Percentiles rank a stretch among this genome's conserved stretches.
These are phyloP conservation scores for Backusella westeae DNA, from an alignment of 192 early-diverging fungal species.

Conservation along the genomic window DNA sequence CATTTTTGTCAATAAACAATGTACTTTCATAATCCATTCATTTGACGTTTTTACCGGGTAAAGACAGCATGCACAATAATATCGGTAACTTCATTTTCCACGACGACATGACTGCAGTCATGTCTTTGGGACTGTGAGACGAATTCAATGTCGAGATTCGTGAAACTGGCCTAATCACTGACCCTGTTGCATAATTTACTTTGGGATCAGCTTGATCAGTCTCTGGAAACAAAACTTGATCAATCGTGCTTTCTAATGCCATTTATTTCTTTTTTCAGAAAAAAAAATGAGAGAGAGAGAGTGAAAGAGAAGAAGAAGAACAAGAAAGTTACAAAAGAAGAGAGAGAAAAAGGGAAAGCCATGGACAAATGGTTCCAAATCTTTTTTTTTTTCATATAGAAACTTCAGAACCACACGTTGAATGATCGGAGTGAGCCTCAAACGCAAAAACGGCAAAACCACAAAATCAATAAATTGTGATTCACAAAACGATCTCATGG, in stretches of 20 bases:
- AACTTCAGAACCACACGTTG: neutral
- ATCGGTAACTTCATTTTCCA: constrained; percentile 15
- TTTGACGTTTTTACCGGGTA: constrained; percentile 13
- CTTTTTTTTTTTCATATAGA: neutral
- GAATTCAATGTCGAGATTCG: neutral
- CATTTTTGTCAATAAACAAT: constrained; percentile 3
- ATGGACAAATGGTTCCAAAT: neutral
- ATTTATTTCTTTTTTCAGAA: neutral
- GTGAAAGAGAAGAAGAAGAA: neutral
- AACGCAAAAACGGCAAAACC: constrained; percentile 13
- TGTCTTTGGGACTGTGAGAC: neutral
- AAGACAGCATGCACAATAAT: constrained; percentile 20
- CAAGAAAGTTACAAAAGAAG: neutral
- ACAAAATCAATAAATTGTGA: neutral
- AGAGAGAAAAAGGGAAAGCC: neutral
- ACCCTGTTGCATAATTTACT: neutral
- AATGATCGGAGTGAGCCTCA: neutral
- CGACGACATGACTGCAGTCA: neutral
- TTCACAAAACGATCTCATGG: neutral
- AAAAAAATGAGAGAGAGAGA: neutral
- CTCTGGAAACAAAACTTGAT: neutral
- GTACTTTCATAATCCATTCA: neutral
- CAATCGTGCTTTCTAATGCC: neutral
- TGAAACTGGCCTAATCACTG: neutral
- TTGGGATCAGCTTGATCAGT: neutral